Conservation (phyloP, 2,329 filamentous ascomycete genomes). For the Cercospora sojina region DNA sequence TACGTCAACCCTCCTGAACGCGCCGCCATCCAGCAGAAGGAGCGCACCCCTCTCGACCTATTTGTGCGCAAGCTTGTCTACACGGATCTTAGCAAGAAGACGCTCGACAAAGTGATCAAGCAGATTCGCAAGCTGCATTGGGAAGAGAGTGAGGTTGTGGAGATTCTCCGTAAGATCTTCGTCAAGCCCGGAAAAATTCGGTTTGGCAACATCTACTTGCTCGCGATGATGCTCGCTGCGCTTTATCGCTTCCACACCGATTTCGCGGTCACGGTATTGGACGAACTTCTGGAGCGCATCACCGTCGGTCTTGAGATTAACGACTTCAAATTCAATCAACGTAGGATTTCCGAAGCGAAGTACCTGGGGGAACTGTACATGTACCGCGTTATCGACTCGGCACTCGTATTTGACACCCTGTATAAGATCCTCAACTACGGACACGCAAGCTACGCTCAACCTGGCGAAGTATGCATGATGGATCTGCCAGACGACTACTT, state of each 20-base stretch:
- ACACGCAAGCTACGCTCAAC: constrained; percentile 74
- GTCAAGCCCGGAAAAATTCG: constrained; percentile 96
- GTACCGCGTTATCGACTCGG: constrained; percentile 93
- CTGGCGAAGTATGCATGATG: constrained; percentile 71
- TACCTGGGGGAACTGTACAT: constrained; percentile 97
- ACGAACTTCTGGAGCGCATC: constrained; percentile 86
- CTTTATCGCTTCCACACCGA: constrained; percentile 88
- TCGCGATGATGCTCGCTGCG: constrained; percentile 84
- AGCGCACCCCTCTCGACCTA: constrained; percentile 86
- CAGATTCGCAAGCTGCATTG: constrained; percentile 94
- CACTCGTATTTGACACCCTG: constrained; percentile 90
- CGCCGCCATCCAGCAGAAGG: constrained; percentile 93
- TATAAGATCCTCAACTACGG: constrained; percentile 95
- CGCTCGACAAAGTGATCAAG: constrained; percentile 89
- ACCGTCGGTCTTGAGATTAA: constrained; percentile 87
- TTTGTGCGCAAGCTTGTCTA: constrained; percentile 94
- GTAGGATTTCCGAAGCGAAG: constrained; percentile 90
- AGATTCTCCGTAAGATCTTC: constrained; percentile 83
- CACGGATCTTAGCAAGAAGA: constrained; percentile 88
- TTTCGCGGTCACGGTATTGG: constrained; percentile 88
- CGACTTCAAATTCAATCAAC: constrained; percentile 96
- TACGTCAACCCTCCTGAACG: constrained; percentile 95
- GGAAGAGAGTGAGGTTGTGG: constrained; percentile 86
- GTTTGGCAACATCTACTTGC: constrained; percentile 91
- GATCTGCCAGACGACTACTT: constrained; percentile 95